Percentiles rank a stretch among this genome's conserved stretches.
Evolutionary conservation across 768 basidiomycete species (phyloP).

Genomic region (Pilatotrama ljubarskyi): DNA sequence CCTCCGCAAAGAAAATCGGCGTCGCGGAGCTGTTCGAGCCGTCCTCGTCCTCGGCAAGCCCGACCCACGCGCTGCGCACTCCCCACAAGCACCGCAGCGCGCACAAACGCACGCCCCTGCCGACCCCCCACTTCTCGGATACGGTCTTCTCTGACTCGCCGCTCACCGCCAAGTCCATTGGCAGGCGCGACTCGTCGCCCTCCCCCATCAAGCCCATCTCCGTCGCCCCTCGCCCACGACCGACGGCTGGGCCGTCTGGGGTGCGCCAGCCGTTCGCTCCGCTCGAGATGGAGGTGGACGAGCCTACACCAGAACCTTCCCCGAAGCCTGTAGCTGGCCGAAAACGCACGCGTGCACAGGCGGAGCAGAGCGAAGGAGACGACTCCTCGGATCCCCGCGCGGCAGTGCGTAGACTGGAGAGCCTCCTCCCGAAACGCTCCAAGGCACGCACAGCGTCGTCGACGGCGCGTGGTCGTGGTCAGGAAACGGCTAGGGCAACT

Average conservation of each 20-base stretch:
- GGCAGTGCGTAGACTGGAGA: slow-evolving; percentile 21
- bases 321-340: background rate
- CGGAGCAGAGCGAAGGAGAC: slow-evolving; percentile 1
- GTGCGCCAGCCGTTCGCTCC: background rate
- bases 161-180: slow-evolving; percentile 11
- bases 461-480: background rate
- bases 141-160: slow-evolving; percentile 18
- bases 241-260: background rate
- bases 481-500: too few species aligned
- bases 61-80: slow-evolving; percentile 24
- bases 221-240: background rate
- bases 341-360: slow-evolving; percentile 20
- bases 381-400: slow-evolving; percentile 20
- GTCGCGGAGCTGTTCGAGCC: slow-evolving; percentile 5
- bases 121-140: slow-evolving; percentile 24
- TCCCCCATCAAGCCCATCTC: slow-evolving; percentile 24
- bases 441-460: slow-evolving; percentile 3
- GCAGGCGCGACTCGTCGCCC: slow-evolving; percentile 18
- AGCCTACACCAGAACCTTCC: background rate
- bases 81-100: slow-evolving; percentile 28
- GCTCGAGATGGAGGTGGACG: slow-evolving; percentile 8
- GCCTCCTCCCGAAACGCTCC: slow-evolving; percentile 23
- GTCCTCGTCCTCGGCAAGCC: slow-evolving; percentile 15
- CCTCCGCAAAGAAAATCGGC: background rate
- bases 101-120: slow-evolving; percentile 26